Base-by-base conservation (phyloP, 1,139 yeast genomes). In the Lodderomyces pseudojiufengensis region DNA sequence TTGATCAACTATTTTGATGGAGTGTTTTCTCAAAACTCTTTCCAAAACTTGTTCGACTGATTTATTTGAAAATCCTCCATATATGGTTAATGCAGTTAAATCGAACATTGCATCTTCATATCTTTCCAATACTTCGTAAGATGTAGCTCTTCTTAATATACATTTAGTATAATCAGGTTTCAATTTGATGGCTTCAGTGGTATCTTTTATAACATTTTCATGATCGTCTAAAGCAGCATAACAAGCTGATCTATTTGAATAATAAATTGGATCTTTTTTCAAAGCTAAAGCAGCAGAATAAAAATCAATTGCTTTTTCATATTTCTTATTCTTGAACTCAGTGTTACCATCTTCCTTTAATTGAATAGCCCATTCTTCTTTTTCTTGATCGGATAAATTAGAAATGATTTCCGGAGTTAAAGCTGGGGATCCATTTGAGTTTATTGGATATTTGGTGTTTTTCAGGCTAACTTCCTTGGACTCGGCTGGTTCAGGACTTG, bases 191-290 rank as follows among this genome's bases (percentile, higher is more conserved):
- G 98, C 98, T 45, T 73, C 77, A 22, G 95, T 78, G 41, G 96
- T 83, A 59, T 87, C 96, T 49, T 80, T 85, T 47, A 94, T 75
- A 31, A 88, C 96, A 54, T 86, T 81, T 50, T 84, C 86, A 55
- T 77, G 80, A 46, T 88, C 78, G 42, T 80, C 77, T 48, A 85
- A 70, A 13, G 95, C 86, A 38, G 88, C 84, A 63, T 85, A 86
- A 65, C 97, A 92, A 13, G 98, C 98, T 18, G 97, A 88, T 63
- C 95, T 78, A 69, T 90, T 90, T 43, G 97, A 87, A 65, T 83
- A 90, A 64, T 77, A 92, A 29, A 90, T 84, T 11, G 97, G 90
- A 59, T 92, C 97, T 46, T 71, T 63, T 55, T 80, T 80, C 54
- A 87, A 72, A 43, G 71, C 60, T 50, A 94, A 70, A 10, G 98